Conservation (phyloP, 495 filamentous ascomycete genomes). For the Neurospora sp. region DNA sequence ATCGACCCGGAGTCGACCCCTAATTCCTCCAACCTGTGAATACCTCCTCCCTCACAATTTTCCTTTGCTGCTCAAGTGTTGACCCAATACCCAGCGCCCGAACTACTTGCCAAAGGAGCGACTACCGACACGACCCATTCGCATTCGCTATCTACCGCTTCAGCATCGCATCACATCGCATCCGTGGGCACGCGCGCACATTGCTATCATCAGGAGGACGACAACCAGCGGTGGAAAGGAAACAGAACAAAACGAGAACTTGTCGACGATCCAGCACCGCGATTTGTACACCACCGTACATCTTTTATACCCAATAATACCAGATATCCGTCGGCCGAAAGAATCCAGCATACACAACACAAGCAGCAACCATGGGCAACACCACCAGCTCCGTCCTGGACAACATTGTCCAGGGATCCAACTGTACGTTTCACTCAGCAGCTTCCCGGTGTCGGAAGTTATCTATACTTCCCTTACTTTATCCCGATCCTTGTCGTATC, state of each 20-base stretch:
- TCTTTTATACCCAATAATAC: background rate
- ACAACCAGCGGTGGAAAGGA: background rate
- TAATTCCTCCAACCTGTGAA: background rate
- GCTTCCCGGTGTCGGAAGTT: background rate
- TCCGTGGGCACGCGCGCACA: background rate
- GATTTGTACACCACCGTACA: background rate
- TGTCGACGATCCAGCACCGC: background rate
- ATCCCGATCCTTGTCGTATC: background rate
- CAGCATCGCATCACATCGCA: background rate
- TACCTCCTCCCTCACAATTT: background rate
- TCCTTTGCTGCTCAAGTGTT: background rate
- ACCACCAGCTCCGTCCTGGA: slow-evolving; percentile 78
- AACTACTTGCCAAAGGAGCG: background rate
- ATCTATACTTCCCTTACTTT: background rate
- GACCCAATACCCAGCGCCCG: background rate
- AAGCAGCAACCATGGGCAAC: slow-evolving; percentile 61
- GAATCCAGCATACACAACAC: background rate
- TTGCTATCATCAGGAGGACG: background rate
- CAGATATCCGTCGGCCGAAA: background rate
- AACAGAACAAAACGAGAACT: background rate
- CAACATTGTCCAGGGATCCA: slow-evolving; percentile 89
- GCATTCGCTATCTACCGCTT: background rate
- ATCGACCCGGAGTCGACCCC: background rate
- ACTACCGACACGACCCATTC: background rate
- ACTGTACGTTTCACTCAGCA: slow-evolving; percentile 53